These are phyloP conservation scores for Cynanchum wilfordii DNA, from an alignment of 257 asterid genomes.

Conservation along the genomic window DNA sequence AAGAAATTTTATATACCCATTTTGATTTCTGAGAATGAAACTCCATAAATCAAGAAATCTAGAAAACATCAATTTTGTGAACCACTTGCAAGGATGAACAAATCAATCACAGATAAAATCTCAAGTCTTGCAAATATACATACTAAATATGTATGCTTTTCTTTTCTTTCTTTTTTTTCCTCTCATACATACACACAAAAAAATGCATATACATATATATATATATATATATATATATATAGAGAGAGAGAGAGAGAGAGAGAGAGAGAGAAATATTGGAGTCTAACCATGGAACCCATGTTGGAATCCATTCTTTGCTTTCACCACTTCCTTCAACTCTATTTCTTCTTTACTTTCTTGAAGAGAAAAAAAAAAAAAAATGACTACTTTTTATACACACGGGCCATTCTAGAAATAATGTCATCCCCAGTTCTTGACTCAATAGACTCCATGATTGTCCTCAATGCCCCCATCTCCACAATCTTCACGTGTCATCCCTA, in stretches of 20 bases:
- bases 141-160: neutral
- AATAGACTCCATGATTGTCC: neutral
- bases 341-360: neutral
- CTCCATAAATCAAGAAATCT: neutral
- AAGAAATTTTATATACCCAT: neutral
- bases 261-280: neutral
- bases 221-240: too few species aligned
- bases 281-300: neutral
- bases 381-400: neutral
- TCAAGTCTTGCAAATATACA: neutral
- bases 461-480: neutral
- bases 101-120: neutral
- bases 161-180: neutral
- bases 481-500: neutral
- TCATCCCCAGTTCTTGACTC: neutral
- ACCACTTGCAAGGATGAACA: neutral
- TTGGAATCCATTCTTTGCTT: neutral
- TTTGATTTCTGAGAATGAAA: neutral
- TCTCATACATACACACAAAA: neutral
- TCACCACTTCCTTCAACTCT: neutral
- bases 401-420: neutral
- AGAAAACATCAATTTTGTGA: neutral
- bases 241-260: neutral
- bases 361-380: neutral
- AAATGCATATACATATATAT: neutral